Base-by-base conservation (phyloP, 1,139 yeast genomes). In the Geotrichum klebahnii region DNA sequence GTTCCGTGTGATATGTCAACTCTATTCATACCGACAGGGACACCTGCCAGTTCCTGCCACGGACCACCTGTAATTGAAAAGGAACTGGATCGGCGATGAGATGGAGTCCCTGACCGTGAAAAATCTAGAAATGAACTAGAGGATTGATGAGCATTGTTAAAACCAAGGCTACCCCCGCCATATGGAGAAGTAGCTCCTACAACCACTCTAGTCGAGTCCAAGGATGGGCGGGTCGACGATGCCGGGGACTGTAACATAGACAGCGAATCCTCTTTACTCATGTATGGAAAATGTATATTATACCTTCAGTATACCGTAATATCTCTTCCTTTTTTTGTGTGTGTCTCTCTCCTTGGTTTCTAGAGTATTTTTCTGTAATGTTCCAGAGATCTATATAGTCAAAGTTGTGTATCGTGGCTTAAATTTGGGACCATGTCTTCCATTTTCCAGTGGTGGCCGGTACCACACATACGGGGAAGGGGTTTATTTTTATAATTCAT, bases 1-100 rank as follows among this genome's bases (percentile, higher is more conserved):
- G 90, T 48, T 26, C 59, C 54, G 14, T 53, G 88, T 10, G 84
- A 43, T 19, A 37, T n/a, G 14, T 41, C 51, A 28, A 52, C 50
- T 9, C 52, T 47, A 32, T 59, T 60, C 38, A 60, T 40, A 8
- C 62, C 64, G 5, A 54, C 42, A 9, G 63, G 64, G 14, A 47
- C 35, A 3, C 36, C 33, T 5, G 39, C 36, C 32, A 46, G 35
- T 14, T 44, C 51, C 23, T 22, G 24, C 51, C 51, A 48, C 26
- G 45, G 45, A 3, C 39, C 43, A 14, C 40, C 36, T 14, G 40
- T 38, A 19, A 40, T 34, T 9, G 50, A 46, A 16, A 46, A 39
- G 3, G 44, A 28, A 14, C 45, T 39, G 5, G 50, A 46, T 22
- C 48, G 44, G 2, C 47, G 32, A 17, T 43, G 45, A 6, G 46